Evolutionary conservation across 257 asterid species (phyloP), one percentile per base, ranked within the genome.

Genomic region (Capsicum chinense): DNA sequence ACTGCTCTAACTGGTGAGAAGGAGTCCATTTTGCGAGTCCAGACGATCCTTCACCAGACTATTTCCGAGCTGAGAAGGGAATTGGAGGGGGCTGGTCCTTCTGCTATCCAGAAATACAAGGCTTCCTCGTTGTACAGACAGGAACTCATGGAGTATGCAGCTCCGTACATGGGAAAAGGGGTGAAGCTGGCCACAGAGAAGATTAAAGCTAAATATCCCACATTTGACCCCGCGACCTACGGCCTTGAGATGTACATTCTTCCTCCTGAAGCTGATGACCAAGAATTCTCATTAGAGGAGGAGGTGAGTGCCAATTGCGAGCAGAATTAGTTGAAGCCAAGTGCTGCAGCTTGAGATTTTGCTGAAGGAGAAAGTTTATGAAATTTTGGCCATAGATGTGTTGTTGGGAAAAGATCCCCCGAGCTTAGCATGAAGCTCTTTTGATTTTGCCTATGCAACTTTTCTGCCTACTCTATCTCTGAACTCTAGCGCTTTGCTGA

Each of bases 141-240:
- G 48, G 81, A 76, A 2, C 63, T 76, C 63, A 76, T 52, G 81
- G 81, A 76, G 81, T 76, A 76, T 26, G 81, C 63, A 50, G 81
- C 81, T 76, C 47, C 81, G 21, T 76, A 76, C 63, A 50, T 76
- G 63, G 81, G 63, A 52, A 52, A 21, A 4, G 81, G 81, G 63
- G 63, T 76, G 81, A 76, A 76, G 63, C 63, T 76, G 7, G 81
- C 63, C 14, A 52, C 52, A 52, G 63, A 21, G 48, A 76, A 76
- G 5, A 76, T 76, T 63, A 76, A 76, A 14, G 48, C 26, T 76
- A 76, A 76, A 26, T 63, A 76, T 5, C 48, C 81, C 48, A 52
- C 21, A 1, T 76, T 50, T 76, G 63, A 76, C 3, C 63, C 63
- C 2, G 39, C 54, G 13, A 76, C 15, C 15, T 76, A 52, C 3